phyloP scores from a whole-genome alignment of 257 asterid species.

The Solanum virginianum region DNA sequence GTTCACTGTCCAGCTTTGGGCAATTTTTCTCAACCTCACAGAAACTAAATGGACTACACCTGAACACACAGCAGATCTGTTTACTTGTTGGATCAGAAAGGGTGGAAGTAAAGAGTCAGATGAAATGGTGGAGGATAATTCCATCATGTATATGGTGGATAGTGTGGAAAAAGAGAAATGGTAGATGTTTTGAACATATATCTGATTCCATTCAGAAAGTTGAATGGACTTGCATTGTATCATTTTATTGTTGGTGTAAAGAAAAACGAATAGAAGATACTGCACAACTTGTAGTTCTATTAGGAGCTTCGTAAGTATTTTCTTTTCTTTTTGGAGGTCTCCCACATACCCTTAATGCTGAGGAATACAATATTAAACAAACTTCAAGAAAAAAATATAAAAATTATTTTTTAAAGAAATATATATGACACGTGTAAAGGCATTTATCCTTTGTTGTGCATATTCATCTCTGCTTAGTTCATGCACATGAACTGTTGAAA shows the following conservation, averaged over 20 bases:
- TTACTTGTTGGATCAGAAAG: background rate
- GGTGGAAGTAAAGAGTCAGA: background rate
- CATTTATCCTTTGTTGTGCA: background rate
- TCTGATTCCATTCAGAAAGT: background rate
- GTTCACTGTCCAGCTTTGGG: background rate
- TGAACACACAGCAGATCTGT: background rate
- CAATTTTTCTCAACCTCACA: background rate
- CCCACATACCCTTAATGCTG: background rate
- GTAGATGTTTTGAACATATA: background rate
- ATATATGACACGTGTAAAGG: background rate
- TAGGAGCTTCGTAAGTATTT: background rate
- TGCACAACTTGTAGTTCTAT: background rate
- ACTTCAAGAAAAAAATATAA: background rate
- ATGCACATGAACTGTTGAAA: background rate
- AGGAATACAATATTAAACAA: background rate
- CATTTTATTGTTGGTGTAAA: background rate
- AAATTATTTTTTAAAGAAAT: background rate
- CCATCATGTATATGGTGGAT: background rate
- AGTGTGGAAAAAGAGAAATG: background rate
- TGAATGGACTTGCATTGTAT: background rate
- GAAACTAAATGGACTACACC: background rate
- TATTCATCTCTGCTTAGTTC: background rate
- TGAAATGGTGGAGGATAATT: background rate
- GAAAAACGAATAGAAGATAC: background rate
- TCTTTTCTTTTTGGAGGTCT: background rate